Conservation (phyloP, 2,329 filamentous ascomycete species). For the Stachybotrys chartarum region DNA sequence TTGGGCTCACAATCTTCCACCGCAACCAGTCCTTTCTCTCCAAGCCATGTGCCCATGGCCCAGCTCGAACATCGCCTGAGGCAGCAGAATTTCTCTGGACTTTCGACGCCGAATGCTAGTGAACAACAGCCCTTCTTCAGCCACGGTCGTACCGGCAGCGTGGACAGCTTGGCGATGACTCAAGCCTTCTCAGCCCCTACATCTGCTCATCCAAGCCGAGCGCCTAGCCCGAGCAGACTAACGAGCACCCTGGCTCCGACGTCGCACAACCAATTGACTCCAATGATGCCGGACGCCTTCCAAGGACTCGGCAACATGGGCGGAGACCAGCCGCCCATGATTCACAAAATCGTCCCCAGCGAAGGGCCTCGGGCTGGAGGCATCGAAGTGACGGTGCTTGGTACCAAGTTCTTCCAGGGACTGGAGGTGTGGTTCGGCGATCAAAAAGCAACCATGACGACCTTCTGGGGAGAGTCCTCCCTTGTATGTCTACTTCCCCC, state of each 20-base stretch:
- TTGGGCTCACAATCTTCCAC: constrained; percentile 25
- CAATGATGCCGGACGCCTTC: constrained; percentile 42
- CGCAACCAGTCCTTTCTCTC: constrained; percentile 47
- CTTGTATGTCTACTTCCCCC: constrained; percentile 74
- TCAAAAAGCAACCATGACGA: constrained; percentile 59
- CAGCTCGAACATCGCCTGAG: constrained; percentile 38
- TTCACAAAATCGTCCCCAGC: constrained; percentile 75
- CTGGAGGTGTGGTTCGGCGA: constrained; percentile 81
- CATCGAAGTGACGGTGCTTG: constrained; percentile 79
- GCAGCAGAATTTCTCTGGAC: constrained; percentile 37
- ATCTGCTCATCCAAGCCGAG: constrained; percentile 68
- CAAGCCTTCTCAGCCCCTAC: constrained; percentile 65
- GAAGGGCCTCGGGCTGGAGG: constrained; percentile 79
- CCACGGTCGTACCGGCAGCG: constrained; percentile 51
- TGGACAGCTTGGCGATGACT: constrained; percentile 58
- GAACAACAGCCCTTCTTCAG: constrained; percentile 52
- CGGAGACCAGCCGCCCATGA: constrained; percentile 48
- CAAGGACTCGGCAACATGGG: constrained; percentile 37
- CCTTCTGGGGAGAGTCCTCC: constrained; percentile 74
- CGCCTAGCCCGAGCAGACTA: constrained; percentile 60
- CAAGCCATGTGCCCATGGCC: constrained; percentile 36
- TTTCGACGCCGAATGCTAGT: constrained; percentile 59
- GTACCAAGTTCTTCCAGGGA: constrained; percentile 67
- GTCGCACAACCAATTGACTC: constrained; percentile 35
- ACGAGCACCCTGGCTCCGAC: constrained; percentile 36